Base-by-base conservation (phyloP, 1,284 basidiomycete species). In the Marasmius fiardii region DNA sequence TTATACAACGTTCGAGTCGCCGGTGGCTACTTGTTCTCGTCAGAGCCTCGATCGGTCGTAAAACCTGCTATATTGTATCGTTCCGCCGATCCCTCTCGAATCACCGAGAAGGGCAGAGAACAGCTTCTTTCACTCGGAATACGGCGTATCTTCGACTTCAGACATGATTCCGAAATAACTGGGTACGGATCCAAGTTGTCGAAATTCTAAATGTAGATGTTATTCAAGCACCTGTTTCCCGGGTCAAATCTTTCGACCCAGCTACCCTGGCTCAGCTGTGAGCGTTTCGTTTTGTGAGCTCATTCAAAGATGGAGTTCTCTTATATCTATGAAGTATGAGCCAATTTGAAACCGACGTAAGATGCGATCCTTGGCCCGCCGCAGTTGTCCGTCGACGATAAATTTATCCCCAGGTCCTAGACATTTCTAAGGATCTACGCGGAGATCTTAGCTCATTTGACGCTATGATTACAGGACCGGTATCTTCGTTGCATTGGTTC, bases 401-500 rank as follows among this genome's bases (percentile, higher is more conserved):
- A 57, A 16, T 23, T 16, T 20, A 43, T n/a, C n/a, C n/a, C n/a
- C n/a, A n/a, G n/a, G n/a, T n/a, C n/a, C n/a, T 18, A 76, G 74
- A 66, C 72, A 5, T 75, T 74, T 57, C 50, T 72, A 24, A 55
- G 62, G 5, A 49, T 70, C 18, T 74, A 77, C 56, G 56, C 61
- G 1, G 65, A 67, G 45, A 68, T 73, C 12, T 62, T 79, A n/a
- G n/a, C n/a, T n/a, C n/a, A n/a, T n/a, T n/a, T n/a, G n/a, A n/a
- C n/a, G n/a, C n/a, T n/a, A n/a, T n/a, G n/a, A n/a, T n/a, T n/a
- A 79, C 59, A 63, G 76, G 43, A 75, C 76, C 2, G 76, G 74
- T 2, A 51, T 77, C 5, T 71, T 76, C 53, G 66, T 70, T 11
- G 73, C 73, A 7, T 52, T 74, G 10, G 61, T 77, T 16, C 64